Percentiles rank a stretch among this genome's conserved stretches.
These are phyloP conservation scores for Verbascum thapsus DNA, from an alignment of 257 asterid species.

Conservation along the genomic window DNA sequence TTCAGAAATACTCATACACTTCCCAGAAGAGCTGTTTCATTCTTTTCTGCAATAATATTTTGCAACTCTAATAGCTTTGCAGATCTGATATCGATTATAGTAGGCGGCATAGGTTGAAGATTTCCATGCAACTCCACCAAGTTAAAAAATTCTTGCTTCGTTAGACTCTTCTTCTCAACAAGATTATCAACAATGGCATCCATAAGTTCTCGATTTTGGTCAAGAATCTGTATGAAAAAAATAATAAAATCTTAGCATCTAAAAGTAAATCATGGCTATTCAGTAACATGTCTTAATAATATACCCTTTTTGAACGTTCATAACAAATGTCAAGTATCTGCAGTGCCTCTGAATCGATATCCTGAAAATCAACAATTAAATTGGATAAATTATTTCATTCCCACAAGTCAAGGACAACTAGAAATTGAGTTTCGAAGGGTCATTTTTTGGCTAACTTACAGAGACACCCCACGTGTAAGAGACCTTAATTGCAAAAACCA, in stretches of 20 bases:
- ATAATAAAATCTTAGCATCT: conserved; percentile 11
- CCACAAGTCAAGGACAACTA: background rate
- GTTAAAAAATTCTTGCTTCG: conserved; percentile 68
- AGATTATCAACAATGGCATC: conserved; percentile 68
- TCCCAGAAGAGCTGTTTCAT: conserved; percentile 40
- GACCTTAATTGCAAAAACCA: no score
- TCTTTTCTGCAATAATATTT: conserved; percentile 35
- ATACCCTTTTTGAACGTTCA: conserved; percentile 81
- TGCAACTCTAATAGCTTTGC: conserved; percentile 49
- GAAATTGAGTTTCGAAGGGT: no score
- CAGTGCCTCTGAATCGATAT: conserved; percentile 77
- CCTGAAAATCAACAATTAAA: conserved; percentile 50
- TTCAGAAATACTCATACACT: conserved; percentile 25
- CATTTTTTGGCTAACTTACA: no score
- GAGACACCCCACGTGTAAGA: no score
- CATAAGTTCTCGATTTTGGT: conserved; percentile 64
- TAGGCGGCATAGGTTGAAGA: conserved; percentile 60
- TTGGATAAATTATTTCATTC: background rate
- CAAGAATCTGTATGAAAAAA: conserved; percentile 60
- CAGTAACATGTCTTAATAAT: background rate
- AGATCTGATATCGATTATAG: conserved; percentile 70
- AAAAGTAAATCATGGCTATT: background rate
- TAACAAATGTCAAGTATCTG: conserved; percentile 62
- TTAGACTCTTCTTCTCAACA: conserved; percentile 73
- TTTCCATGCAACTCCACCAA: conserved; percentile 81